Conservation (phyloP, 1,284 basidiomycete genomes). For the Melampsora occidentalis region DNA sequence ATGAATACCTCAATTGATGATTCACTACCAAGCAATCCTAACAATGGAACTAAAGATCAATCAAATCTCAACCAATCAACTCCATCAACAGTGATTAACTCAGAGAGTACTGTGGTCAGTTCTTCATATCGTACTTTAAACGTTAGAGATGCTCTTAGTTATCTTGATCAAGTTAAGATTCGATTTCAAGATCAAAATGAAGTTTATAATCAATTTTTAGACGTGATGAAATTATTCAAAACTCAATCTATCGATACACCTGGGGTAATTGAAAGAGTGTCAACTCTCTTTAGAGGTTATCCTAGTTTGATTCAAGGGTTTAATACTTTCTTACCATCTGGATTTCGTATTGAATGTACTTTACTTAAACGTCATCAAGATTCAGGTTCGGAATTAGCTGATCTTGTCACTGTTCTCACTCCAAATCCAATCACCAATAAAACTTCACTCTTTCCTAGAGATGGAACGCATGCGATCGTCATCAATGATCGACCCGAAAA, state of each 20-base stretch:
- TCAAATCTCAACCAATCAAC: not conserved
- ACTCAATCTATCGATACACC: slow-evolving; percentile 53
- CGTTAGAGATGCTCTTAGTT: slow-evolving; percentile 42
- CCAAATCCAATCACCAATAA: slow-evolving; percentile 32
- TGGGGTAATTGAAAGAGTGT: slow-evolving; percentile 55
- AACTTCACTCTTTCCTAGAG: slow-evolving; percentile 40
- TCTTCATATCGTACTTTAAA: slow-evolving; percentile 40
- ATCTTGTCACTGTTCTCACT: slow-evolving; percentile 40
- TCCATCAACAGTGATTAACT: not conserved
- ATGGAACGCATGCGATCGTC: slow-evolving; percentile 24
- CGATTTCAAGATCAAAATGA: slow-evolving; percentile 44
- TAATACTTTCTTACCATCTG: slow-evolving; percentile 55
- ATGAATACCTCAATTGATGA: too few species aligned
- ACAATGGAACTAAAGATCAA: not conserved
- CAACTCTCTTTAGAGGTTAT: slow-evolving; percentile 54
- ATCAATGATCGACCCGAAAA: slow-evolving; percentile 15
- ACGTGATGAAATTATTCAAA: slow-evolving; percentile 44
- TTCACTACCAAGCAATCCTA: too few species aligned
- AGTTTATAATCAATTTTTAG: slow-evolving; percentile 43
- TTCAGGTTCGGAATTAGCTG: slow-evolving; percentile 8
- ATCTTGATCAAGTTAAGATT: slow-evolving; percentile 44
- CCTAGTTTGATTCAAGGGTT: slow-evolving; percentile 54
- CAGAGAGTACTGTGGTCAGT: not conserved
- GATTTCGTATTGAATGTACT: slow-evolving; percentile 54
- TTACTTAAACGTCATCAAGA: not conserved